These are phyloP conservation scores for Casuarina equisetifolia DNA, from an alignment of 306 rosid species.

Conservation along the genomic window DNA sequence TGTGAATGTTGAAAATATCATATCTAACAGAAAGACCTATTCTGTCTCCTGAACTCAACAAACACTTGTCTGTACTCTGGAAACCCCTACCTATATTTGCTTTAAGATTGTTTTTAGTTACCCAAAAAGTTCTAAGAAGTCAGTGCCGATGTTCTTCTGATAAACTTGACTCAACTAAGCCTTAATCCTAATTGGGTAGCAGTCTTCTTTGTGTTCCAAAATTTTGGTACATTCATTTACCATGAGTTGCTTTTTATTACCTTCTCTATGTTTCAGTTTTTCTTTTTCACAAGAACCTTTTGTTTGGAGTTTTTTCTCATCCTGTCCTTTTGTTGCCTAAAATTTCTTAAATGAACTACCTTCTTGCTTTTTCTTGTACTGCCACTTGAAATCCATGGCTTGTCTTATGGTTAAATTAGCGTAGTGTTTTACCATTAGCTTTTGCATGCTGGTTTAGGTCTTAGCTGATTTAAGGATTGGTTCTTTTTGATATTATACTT, in stretches of 20 bases:
- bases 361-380: not conserved
- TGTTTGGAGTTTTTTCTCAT: not conserved
- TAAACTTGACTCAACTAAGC: not conserved
- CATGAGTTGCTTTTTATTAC: not conserved
- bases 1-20: conserved; percentile 9
- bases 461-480: not conserved
- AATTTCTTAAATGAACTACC: not conserved
- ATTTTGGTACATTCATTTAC: not conserved
- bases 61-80: not conserved
- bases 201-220: not conserved
- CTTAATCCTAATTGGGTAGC: not conserved
- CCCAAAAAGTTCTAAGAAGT: not conserved
- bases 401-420: not conserved
- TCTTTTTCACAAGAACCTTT: conserved; percentile 1
- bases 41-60: not conserved
- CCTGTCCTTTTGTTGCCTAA: not conserved
- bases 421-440: not conserved
- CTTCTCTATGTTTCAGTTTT: not conserved
- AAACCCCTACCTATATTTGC: no score
- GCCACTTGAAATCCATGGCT: not conserved
- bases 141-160: not conserved
- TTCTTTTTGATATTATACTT: not conserved
- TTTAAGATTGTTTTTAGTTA: not conserved
- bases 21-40: conserved; percentile 24
- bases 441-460: not conserved